Conservation (phyloP, 2,329 filamentous ascomycete species). For the Clarireedia hainanense region DNA sequence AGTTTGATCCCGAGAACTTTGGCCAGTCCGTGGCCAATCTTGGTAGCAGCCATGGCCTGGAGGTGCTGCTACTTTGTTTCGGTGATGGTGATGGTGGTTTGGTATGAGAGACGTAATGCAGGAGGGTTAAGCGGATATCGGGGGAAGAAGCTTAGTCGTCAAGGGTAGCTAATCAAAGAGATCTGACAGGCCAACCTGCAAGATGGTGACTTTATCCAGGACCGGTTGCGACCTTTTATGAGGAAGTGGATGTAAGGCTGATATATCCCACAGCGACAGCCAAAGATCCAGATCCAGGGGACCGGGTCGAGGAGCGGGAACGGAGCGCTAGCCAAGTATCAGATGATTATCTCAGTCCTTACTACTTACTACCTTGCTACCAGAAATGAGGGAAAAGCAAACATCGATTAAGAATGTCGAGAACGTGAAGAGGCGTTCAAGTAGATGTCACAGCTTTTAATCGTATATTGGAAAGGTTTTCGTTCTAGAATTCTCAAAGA, state of each 20-base stretch:
- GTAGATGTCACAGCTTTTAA: neutral
- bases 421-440: neutral
- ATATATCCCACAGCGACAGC: neutral
- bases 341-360: neutral
- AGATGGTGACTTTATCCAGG: slow-evolving; percentile 5
- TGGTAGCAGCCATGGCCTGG: slow-evolving; percentile 31
- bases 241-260: slow-evolving; percentile 2
- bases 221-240: neutral
- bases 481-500: slow-evolving; percentile 2
- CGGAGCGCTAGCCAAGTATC: neutral
- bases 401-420: neutral
- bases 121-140: neutral
- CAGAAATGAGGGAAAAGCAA: neutral
- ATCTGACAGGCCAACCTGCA: slow-evolving; percentile 6
- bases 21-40: slow-evolving; percentile 65
- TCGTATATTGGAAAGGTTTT: neutral
- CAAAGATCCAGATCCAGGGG: neutral
- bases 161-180: neutral
- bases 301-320: neutral
- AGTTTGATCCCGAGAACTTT: slow-evolving; percentile 79
- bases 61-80: neutral
- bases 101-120: neutral
- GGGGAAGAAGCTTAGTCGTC: neutral
- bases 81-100: neutral
- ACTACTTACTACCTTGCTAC: neutral